Base-by-base conservation (phyloP, 495 filamentous ascomycete genomes). In the Lentithecium fluviatile region DNA sequence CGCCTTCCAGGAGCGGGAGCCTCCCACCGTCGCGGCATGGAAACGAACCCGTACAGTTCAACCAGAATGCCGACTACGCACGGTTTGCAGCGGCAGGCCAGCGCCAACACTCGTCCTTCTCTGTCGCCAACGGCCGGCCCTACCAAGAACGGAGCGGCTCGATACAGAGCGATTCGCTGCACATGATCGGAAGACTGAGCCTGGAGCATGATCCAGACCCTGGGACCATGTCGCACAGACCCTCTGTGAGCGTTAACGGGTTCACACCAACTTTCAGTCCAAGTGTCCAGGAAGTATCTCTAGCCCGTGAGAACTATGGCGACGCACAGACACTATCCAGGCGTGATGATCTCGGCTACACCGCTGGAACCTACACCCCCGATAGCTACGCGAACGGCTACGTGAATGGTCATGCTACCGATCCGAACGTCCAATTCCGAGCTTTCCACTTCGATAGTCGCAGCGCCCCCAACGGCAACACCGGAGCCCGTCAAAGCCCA, bases 21-120 rank as follows among this genome's bases (percentile, higher is more conserved):
- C 56, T 76, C 21, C 75, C 77, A 40, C 69, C 74, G 0, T 78
- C 77, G 25, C 70, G 72, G 20, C 69, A 76, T 45, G 69, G 72
- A 19, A 62, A 57, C n/a, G 70, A 73, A 25, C 69, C 66, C 17
- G 1, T 55, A 12, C 62, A 66, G 55, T 70, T 61, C 38, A 20
- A 57, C 17, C 61, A 62, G 46, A 51, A 21, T 20, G 7, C 52
- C 12, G 63, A 67, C 32, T 64, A 56, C 42, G 45, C 57, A 17
- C 52, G 62, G 29, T 57, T 46, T 25, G n/a, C 38, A 10, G 62
- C 43, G 26, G 7, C 55, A 45, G 43, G 43, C 43, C 50, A 47
- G 4, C 64, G 63, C 26, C 69, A 62, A 19, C 43, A 63, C 12
- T 65, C 67, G 0, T 67, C 69, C 25, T 69, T 68, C 34, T 71